phyloP scores from a whole-genome alignment of 1,284 basidiomycete genomes.

The Sparassis latifolia region DNA sequence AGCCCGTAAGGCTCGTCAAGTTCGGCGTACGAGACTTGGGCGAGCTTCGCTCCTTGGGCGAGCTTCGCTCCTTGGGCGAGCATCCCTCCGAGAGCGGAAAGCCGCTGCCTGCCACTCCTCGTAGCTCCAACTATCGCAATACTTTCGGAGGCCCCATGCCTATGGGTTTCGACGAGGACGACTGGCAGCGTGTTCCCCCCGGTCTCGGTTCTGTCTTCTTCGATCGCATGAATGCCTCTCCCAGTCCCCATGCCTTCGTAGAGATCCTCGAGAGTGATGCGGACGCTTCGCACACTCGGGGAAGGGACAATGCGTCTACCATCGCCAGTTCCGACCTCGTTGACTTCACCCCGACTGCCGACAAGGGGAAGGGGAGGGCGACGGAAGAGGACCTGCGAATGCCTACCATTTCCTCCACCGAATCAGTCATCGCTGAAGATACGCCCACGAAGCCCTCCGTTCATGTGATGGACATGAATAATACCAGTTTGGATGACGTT shows the following conservation, averaged over 20 bases:
- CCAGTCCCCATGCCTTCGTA: conserved; percentile 54
- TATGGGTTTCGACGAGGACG: conserved; percentile 51
- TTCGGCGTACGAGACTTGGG: conserved; percentile 59
- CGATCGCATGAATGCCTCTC: conserved; percentile 8
- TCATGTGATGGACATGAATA: conserved; percentile 36
- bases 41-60: conserved; percentile 25
- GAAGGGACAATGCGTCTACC: conserved; percentile 11
- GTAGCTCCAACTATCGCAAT: conserved; percentile 36
- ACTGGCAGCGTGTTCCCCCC: conserved; percentile 51
- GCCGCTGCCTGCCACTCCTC: conserved; percentile 32
- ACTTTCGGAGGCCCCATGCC: conserved; percentile 36
- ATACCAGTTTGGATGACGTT: conserved; percentile 11
- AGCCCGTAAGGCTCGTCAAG: conserved; percentile 34
- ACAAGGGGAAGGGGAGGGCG: conserved; percentile 42
- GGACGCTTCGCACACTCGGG: conserved; percentile 21
- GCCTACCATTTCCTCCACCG: conserved; percentile 48
- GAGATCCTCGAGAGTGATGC: conserved; percentile 50
- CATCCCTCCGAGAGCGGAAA: conserved; percentile 24
- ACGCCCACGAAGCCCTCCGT: conserved; percentile 50
- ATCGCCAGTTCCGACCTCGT: conserved; percentile 12
- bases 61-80: conserved; percentile 24
- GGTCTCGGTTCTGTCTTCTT: conserved; percentile 17
- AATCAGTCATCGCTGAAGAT: conserved; percentile 48
- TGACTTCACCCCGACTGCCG: conserved; percentile 25
- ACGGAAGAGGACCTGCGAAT: conserved; percentile 20